A percentile compares a stretch with the other conserved stretches of the same genome.
Evolutionary conservation across 305 asterid genomes (phyloP).

Genomic region (Fraxinus floribunda): DNA sequence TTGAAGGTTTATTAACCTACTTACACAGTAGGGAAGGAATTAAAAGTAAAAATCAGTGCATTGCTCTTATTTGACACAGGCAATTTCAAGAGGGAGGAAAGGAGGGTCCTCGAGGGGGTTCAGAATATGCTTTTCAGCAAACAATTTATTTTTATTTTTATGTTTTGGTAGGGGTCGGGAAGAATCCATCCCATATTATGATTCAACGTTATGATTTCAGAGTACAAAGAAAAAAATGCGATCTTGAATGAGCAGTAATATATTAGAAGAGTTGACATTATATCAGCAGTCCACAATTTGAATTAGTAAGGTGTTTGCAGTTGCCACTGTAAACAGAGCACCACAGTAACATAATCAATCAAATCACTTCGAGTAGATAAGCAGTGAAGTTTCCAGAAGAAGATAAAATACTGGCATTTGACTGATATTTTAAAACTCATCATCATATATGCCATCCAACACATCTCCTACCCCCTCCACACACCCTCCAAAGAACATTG

Average conservation of each 20-base stretch:
- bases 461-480: background rate
- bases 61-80: background rate
- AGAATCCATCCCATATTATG: background rate
- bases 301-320: background rate
- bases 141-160: background rate
- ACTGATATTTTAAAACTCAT: slow-evolving; percentile 9
- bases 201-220: background rate
- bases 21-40: background rate
- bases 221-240: background rate
- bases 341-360: background rate
- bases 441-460: slow-evolving; percentile 15
- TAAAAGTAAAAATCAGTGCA: background rate
- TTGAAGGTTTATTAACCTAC: background rate
- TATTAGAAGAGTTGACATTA: background rate
- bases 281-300: background rate
- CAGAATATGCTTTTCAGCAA: background rate
- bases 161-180: background rate
- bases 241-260: background rate
- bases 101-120: background rate
- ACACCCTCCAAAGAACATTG: background rate
- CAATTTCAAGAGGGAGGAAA: background rate
- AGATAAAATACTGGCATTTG: slow-evolving; percentile 1
- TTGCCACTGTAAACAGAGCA: background rate
- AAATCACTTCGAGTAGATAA: background rate
- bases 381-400: background rate